phyloP scores from a whole-genome alignment of 2,329 filamentous ascomycete genomes.

The Rosellinia necatrix region DNA sequence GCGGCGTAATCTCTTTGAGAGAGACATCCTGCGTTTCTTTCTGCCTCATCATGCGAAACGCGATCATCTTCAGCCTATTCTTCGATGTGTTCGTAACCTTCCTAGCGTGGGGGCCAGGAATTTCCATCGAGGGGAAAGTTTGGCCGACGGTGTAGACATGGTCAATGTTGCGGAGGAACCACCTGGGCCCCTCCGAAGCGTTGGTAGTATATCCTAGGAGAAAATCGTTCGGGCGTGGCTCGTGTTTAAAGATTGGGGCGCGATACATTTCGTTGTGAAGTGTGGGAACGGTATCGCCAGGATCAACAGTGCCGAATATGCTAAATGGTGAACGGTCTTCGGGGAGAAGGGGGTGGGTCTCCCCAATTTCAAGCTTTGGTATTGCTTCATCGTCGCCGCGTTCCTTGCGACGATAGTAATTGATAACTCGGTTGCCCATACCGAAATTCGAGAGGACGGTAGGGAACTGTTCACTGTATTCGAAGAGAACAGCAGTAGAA shows the following conservation, averaged over 20 bases:
- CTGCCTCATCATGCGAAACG: slow-evolving; percentile 84
- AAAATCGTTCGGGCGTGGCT: slow-evolving; percentile 79
- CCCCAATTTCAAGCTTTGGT: slow-evolving; percentile 83
- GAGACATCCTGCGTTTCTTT: slow-evolving; percentile 71
- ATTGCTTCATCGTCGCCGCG: slow-evolving; percentile 73
- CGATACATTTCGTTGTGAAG: slow-evolving; percentile 96
- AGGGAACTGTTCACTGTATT: slow-evolving; percentile 94
- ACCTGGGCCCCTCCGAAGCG: slow-evolving; percentile 74
- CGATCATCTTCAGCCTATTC: slow-evolving; percentile 94
- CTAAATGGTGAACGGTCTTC: slow-evolving; percentile 97
- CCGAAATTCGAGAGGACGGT: slow-evolving; percentile 93
- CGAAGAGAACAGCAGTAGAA: slow-evolving; percentile 82
- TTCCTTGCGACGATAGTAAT: slow-evolving; percentile 91
- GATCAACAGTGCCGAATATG: slow-evolving; percentile 89
- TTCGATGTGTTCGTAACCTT: slow-evolving; percentile 98
- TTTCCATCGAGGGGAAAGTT: slow-evolving; percentile 87
- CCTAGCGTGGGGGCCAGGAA: slow-evolving; percentile 89
- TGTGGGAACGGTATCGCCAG: slow-evolving; percentile 87
- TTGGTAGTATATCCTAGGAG: slow-evolving; percentile 83
- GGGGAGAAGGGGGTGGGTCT: slow-evolving; percentile 83
- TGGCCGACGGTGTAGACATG: slow-evolving; percentile 91
- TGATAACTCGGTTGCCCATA: slow-evolving; percentile 95
- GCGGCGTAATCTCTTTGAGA: slow-evolving; percentile 84
- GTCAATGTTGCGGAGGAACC: slow-evolving; percentile 87
- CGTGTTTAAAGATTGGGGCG: slow-evolving; percentile 89